Conservation (phyloP, 2,329 filamentous ascomycete genomes). For the Colletotrichum somersetense region DNA sequence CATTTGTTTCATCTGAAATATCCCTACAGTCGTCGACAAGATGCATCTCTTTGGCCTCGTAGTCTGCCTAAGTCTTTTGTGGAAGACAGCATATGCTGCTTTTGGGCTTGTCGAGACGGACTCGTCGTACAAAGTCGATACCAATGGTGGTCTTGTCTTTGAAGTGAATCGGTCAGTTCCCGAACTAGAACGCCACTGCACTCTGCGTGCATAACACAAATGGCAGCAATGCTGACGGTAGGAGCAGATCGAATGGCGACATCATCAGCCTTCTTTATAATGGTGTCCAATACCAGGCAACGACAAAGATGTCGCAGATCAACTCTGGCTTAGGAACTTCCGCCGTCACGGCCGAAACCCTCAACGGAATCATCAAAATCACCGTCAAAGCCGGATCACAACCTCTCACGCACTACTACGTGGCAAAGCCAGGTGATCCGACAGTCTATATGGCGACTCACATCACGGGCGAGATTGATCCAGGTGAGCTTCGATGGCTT, state of each 20-base stretch:
- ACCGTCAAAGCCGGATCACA: slow-evolving; percentile 42
- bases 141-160: slow-evolving; percentile 45
- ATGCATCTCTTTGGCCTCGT: slow-evolving; percentile 13
- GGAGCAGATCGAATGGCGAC: slow-evolving; percentile 68
- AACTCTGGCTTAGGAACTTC: slow-evolving; percentile 58
- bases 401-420: slow-evolving; percentile 46
- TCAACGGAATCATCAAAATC: slow-evolving; percentile 44
- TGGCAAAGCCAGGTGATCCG: slow-evolving; percentile 43
- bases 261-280: slow-evolving; percentile 71
- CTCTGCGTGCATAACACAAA: background rate
- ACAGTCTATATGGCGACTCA: slow-evolving; percentile 47
- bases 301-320: slow-evolving; percentile 61
- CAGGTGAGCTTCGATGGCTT: slow-evolving; percentile 45
- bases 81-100: slow-evolving; percentile 12
- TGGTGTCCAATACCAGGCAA: slow-evolving; percentile 61
- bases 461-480: slow-evolving; percentile 44
- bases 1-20: background rate
- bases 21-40: too few species aligned
- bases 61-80: background rate
- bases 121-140: slow-evolving; percentile 45
- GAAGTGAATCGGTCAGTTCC: slow-evolving; percentile 43
- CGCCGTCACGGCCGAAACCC: slow-evolving; percentile 43
- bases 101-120: slow-evolving; percentile 35
- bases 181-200: background rate
- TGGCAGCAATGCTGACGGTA: slow-evolving; percentile 43